Base-by-base conservation (phyloP, 345 rosid genomes). In the Theobroma cacao region DNA sequence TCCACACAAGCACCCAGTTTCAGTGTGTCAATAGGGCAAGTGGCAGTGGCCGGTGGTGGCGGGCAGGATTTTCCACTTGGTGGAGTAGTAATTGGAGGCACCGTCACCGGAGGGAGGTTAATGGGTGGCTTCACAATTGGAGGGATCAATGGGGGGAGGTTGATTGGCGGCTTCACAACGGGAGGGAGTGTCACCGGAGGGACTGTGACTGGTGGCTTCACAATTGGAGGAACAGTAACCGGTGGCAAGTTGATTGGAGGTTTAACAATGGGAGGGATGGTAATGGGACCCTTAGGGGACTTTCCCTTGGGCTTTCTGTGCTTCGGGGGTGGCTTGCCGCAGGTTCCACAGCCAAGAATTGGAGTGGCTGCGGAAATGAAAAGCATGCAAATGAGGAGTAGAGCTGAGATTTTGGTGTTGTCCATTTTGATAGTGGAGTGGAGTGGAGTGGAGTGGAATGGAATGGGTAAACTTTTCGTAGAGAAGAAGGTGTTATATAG, bases 1-100 rank as follows among this genome's bases (percentile, higher is more conserved):
- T 93, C 97, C 15, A 96, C 97, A 55, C 99, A 96, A 3, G 97
- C 98, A 22, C 98, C 99, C 45, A 96, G 80, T 70, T 96, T 94
- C 43, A 94, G 77, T 1, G 95, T 89, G 86, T 95, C 90, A 48
- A 94, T 87, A 0, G 97, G 98, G 90, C 99, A 95, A 4, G 90
- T 90, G 10, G 50, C 86, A 56, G 66, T 33, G 14, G 76, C 47
- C 12, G 66, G 14, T 7, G 82, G 59, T 1, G 77, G 79, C 9
- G 89, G 74, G 60, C 75, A 71, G 4, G 41, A 43, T 48, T 48
- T 70, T 20, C 43, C 75, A 13, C 59, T 75, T 61, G 82, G 81
- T 1, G 89, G 86, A 7, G 71, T 75, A 9, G 81, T 67, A 5
- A 64, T 22, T 3, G 89, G 89, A 63, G 89, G 92, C 34, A 72